A percentile compares a stretch with the other conserved stretches of the same genome.
These are phyloP conservation scores for Acacia crassicarpa DNA, from an alignment of 306 rosid species.

Conservation along the genomic window DNA sequence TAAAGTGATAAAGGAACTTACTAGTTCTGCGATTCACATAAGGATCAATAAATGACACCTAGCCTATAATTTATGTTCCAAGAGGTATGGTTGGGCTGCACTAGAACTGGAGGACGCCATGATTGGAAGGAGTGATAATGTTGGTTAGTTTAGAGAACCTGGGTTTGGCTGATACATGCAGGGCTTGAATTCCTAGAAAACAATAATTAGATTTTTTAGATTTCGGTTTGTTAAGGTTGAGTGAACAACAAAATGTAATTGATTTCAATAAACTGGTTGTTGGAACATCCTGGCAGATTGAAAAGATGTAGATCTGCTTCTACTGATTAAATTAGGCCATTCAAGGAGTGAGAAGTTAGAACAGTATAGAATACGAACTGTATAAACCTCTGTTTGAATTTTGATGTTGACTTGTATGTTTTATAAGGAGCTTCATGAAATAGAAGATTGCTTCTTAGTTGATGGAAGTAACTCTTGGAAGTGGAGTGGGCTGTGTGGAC, in stretches of 20 bases:
- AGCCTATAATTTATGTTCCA: conserved; percentile 16
- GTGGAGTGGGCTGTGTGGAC: background rate
- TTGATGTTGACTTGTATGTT: background rate
- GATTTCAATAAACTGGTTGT: background rate
- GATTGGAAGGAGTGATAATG: background rate
- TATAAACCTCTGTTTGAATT: background rate
- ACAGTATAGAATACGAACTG: background rate
- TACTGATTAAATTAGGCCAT: background rate
- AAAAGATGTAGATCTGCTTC: background rate
- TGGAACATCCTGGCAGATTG: background rate
- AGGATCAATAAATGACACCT: conserved; percentile 9
- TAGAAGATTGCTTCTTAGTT: background rate
- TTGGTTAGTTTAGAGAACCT: background rate
- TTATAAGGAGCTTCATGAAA: background rate
- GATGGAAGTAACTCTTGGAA: background rate
- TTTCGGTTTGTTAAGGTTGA: conserved; percentile 8
- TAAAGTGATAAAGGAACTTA: conserved; percentile 8
- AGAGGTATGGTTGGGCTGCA: background rate
- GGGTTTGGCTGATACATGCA: background rate
- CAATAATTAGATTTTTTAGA: background rate
- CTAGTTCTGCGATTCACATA: background rate
- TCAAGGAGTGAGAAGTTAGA: background rate
- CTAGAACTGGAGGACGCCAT: background rate
- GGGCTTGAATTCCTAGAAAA: conserved; percentile 12
- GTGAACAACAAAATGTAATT: background rate